Evolutionary conservation across 2,329 filamentous ascomycete species (phyloP).

Genomic region (Pyricularia sp.): DNA sequence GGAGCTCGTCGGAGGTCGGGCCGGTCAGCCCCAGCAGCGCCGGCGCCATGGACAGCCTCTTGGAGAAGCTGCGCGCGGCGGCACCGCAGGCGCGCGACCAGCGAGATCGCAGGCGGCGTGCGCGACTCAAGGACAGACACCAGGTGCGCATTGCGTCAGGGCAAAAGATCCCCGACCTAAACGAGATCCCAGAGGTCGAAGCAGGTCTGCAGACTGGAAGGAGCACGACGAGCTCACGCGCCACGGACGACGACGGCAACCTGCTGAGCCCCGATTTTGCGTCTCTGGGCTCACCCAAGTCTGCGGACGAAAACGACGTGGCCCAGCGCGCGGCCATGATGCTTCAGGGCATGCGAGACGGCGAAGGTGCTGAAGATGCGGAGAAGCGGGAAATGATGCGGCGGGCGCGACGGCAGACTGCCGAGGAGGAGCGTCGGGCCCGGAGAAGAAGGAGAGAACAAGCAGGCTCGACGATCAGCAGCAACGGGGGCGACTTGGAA

Average conservation of each 20-base stretch:
- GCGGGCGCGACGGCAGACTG: slow-evolving; percentile 51
- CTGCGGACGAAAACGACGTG: slow-evolving; percentile 55
- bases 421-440: slow-evolving; percentile 62
- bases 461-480: slow-evolving; percentile 23
- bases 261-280: slow-evolving; percentile 35
- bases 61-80: slow-evolving; percentile 88
- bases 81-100: slow-evolving; percentile 83
- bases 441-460: slow-evolving; percentile 55
- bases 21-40: slow-evolving; percentile 59
- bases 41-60: slow-evolving; percentile 88
- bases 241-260: slow-evolving; percentile 34
- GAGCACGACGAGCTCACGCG: slow-evolving; percentile 20
- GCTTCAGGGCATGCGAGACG: slow-evolving; percentile 67
- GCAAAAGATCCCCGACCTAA: slow-evolving; percentile 68
- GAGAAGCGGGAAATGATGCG: slow-evolving; percentile 49
- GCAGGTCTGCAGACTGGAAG: slow-evolving; percentile 17
- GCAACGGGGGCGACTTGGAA: slow-evolving; percentile 39
- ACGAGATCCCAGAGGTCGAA: slow-evolving; percentile 47
- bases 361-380: slow-evolving; percentile 39
- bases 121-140: slow-evolving; percentile 79
- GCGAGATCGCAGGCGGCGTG: slow-evolving; percentile 74
- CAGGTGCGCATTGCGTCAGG: slow-evolving; percentile 83
- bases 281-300: slow-evolving; percentile 17
- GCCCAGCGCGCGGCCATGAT: slow-evolving; percentile 73
- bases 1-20: slow-evolving; percentile 26